Evolutionary conservation across 2,329 filamentous ascomycete genomes (phyloP).

Genomic region (Eutypa lata): DNA sequence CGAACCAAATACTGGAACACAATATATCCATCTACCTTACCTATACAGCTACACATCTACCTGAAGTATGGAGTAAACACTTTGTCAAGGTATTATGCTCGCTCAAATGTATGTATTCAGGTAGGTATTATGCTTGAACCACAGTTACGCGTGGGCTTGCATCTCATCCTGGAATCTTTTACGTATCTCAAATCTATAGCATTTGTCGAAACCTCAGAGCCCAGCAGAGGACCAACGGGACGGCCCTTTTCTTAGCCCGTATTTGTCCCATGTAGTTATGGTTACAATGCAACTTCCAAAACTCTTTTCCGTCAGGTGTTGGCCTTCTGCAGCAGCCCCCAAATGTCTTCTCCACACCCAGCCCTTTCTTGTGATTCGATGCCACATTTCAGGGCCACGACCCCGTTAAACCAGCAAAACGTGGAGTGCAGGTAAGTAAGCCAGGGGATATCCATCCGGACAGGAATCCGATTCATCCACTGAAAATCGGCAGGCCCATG

Average conservation of each 20-base stretch:
- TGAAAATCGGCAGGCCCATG: not conserved
- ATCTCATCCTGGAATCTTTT: slow-evolving; percentile 16
- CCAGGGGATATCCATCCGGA: not conserved
- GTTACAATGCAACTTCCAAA: not conserved
- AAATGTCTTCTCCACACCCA: not conserved
- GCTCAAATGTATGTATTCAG: not conserved
- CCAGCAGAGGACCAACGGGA: slow-evolving; percentile 19
- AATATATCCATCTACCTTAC: too few relatives aligned
- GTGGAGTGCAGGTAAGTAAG: not conserved
- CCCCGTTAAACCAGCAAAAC: not conserved
- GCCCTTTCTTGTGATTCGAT: not conserved
- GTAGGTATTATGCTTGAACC: not conserved
- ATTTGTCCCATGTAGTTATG: slow-evolving; percentile 9
- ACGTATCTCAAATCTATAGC: slow-evolving; percentile 23
- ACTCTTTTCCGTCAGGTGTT: not conserved
- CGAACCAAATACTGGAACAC: too few relatives aligned
- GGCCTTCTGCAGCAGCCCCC: not conserved
- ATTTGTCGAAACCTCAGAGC: slow-evolving; percentile 17
- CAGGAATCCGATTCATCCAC: not conserved
- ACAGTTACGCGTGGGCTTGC: not conserved
- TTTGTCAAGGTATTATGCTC: too few relatives aligned
- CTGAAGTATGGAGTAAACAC: not conserved
- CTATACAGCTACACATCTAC: too few relatives aligned
- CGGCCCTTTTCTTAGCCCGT: slow-evolving; percentile 13
- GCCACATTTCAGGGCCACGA: not conserved